Conservation (phyloP, 129 eudicot genomes). For the Scalesia atractyloides region DNA sequence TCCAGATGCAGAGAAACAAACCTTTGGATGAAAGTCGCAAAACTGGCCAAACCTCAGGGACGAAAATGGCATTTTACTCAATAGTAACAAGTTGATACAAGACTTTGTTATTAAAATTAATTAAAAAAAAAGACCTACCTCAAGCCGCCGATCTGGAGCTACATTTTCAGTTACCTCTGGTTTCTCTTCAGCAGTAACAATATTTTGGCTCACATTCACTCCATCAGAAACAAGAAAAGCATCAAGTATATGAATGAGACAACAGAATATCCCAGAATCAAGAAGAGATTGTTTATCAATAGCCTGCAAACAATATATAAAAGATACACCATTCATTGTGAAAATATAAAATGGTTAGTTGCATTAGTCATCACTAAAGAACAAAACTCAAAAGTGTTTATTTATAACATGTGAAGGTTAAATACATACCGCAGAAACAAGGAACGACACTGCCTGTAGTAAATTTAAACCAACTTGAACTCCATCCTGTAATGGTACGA, state of each 20-base stretch:
- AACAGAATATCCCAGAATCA: slow-evolving; percentile 93
- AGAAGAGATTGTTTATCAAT: slow-evolving; percentile 94
- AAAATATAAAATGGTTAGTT: slow-evolving; percentile 7
- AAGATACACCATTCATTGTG: slow-evolving; percentile 13
- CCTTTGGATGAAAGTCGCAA: too few relatives aligned
- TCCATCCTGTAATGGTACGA: slow-evolving; percentile 67
- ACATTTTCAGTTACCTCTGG: slow-evolving; percentile 29
- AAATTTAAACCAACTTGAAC: slow-evolving; percentile 77
- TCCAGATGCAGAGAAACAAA: too few relatives aligned
- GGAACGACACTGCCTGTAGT: slow-evolving; percentile 77
- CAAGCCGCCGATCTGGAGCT: slow-evolving; percentile 61
- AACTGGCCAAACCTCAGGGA: too few relatives aligned
- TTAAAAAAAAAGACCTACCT: slow-evolving; percentile 45
- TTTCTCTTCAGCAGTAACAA: slow-evolving; percentile 32
- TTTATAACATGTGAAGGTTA: slow-evolving; percentile 11
- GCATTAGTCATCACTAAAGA: slow-evolving; percentile 9
- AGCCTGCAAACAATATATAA: slow-evolving; percentile 52
- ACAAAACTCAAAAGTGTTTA: slow-evolving; percentile 13
- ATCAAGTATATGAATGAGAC: slow-evolving; percentile 82
- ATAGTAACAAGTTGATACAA: neutral
- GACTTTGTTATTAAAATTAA: neutral
- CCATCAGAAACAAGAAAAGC: slow-evolving; percentile 75
- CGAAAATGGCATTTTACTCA: neutral
- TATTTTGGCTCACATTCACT: slow-evolving; percentile 39
- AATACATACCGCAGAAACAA: slow-evolving; percentile 85